Base-by-base conservation (phyloP, 2,329 filamentous ascomycete genomes). In the Aspergillus costaricaensis region DNA sequence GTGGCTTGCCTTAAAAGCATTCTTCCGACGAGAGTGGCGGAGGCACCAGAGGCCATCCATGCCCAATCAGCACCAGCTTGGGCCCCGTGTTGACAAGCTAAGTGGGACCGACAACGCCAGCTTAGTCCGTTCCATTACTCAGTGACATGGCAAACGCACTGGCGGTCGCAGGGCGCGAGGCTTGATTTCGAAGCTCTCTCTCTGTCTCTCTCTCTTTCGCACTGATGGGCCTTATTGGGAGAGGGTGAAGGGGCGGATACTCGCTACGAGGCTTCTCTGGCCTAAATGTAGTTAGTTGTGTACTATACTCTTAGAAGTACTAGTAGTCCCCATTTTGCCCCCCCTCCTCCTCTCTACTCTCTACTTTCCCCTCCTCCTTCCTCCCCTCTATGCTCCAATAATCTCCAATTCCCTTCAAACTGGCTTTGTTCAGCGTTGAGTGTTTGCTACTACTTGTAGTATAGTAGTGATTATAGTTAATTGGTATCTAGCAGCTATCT, bases 1-100 rank as follows among this genome's bases (percentile, higher is more conserved):
- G 65, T 67, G 66, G 66, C 64, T 66, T 66, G 59, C 58, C 58
- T 61, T 54, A 48, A 62, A 15, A 51, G 32, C 41, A 60, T 55
- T 58, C 23, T 63, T 62, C 53, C 55, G 58, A 62, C 49, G 9
- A 55, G 38, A 50, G 51, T 55, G 57, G 61, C 60, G 59, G 59
- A 55, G 48, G 27, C 39, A 32, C 41, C 52, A 27, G 27, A 55
- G 17, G 7, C 41, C 12, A 14, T n/a, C 25, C 14, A 41, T 7
- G 39, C 30, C 62, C 57, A 62, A 57, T 57, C 27, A 55, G 7
- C 15, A 23, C 17, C 27, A 15, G 39, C 36, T 43, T 15, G 44
- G 51, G 44, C 59, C 55, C 58, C 50, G 47, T 59, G 48, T 62
- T 61, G 58, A 59, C 62, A 59, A 60, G 44, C 55, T 53, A 59